Conservation (phyloP, 1,284 basidiomycete genomes). For the Schizophyllum commune region DNA sequence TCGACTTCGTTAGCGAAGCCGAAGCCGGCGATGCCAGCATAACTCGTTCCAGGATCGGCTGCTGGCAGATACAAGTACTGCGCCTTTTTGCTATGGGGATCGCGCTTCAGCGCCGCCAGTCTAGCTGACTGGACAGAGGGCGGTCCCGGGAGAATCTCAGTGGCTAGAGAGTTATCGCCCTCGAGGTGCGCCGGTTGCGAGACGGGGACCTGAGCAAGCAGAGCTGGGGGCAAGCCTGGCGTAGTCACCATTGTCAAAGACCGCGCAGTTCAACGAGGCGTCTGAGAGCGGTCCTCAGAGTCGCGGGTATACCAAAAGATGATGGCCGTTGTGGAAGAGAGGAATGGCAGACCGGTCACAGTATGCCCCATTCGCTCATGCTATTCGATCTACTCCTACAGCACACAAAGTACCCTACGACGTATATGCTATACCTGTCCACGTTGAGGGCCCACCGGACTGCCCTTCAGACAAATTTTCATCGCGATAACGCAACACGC, state of each 20-base stretch:
- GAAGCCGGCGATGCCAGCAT: conserved; percentile 44
- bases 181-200: conserved; percentile 71
- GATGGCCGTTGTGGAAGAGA: neutral
- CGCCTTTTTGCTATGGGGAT: conserved; percentile 55
- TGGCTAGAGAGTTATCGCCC: conserved; percentile 68
- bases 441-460: neutral
- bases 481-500: too few species aligned
- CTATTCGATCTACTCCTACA: neutral
- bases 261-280: neutral
- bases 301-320: neutral
- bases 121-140: conserved; percentile 55
- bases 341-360: neutral
- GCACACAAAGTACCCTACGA: neutral
- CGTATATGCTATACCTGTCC: neutral
- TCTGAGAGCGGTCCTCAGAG: neutral
- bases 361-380: neutral
- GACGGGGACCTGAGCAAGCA: conserved; percentile 59
- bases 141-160: conserved; percentile 78
- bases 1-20: neutral
- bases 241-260: conserved; percentile 47
- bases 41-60: conserved; percentile 77
- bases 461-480: too few species aligned
- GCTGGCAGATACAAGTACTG: conserved; percentile 68
- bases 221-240: conserved; percentile 57
- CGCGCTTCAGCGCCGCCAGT: conserved; percentile 51